Evolutionary conservation across 192 early-diverging fungal species (phyloP).

Genomic region (Neocallimastix lanati): DNA sequence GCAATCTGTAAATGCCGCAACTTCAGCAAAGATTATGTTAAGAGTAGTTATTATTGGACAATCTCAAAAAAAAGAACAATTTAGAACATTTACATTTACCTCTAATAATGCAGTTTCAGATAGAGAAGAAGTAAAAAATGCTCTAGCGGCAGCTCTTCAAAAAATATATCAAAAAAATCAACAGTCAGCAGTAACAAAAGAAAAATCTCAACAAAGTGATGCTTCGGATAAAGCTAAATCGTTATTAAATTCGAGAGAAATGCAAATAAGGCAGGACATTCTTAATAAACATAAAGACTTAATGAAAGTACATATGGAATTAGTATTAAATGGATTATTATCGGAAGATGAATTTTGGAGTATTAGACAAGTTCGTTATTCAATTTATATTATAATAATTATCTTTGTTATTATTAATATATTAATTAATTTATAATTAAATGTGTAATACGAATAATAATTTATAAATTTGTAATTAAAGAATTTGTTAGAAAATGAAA

Average conservation of each 20-base stretch:
- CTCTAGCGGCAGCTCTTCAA: neutral
- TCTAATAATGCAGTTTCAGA: neutral
- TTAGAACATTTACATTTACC: neutral
- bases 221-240: neutral
- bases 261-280: neutral
- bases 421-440: no score
- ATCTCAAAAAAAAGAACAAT: neutral
- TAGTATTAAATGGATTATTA: constrained; percentile 56
- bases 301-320: constrained; percentile 47
- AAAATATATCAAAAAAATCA: neutral
- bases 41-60: neutral
- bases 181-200: neutral
- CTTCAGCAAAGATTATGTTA: neutral
- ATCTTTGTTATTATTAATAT: no score
- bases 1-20: neutral
- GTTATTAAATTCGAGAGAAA: neutral
- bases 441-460: no score
- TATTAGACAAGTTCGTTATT: constrained; percentile 37
- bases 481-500: constrained; percentile 53
- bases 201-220: neutral
- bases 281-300: constrained; percentile 28
- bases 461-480: constrained; percentile 6
- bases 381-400: neutral
- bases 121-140: neutral
- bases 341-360: constrained; percentile 91